These are phyloP conservation scores for Rhizophagus prolifer DNA, from an alignment of 192 early-diverging fungal genomes.

Conservation along the genomic window DNA sequence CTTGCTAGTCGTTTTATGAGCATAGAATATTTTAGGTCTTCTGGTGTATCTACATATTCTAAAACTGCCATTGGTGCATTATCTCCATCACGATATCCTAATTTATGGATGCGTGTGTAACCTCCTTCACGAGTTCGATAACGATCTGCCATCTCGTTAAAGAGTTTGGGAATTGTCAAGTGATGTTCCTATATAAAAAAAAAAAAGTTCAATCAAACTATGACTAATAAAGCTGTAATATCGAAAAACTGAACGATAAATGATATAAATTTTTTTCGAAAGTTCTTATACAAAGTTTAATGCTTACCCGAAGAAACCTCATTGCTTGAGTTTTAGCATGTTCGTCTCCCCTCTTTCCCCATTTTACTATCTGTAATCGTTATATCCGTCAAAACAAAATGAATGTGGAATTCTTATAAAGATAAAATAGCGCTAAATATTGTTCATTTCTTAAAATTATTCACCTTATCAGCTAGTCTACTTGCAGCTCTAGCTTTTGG, in stretches of 20 bases:
- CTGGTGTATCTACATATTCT: slow-evolving; percentile 84
- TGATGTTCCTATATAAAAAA: slow-evolving; percentile 58
- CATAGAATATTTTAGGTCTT: slow-evolving; percentile 65
- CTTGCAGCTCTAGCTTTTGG: slow-evolving; percentile 91
- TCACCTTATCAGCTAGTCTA: slow-evolving; percentile 76
- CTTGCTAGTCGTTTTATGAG: slow-evolving; percentile 49
- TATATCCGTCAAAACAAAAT: background rate
- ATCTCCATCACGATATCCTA: slow-evolving; percentile 78
- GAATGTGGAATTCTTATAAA: background rate
- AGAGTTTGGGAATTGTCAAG: slow-evolving; percentile 76
- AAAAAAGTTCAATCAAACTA: background rate
- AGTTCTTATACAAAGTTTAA: background rate
- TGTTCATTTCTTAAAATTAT: background rate
- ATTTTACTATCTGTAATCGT: slow-evolving; percentile 69
- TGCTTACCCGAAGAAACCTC: slow-evolving; percentile 52
- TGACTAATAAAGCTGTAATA: background rate
- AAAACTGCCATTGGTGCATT: slow-evolving; percentile 87
- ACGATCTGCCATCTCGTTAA: slow-evolving; percentile 78
- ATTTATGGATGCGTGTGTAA: slow-evolving; percentile 84
- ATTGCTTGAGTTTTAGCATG: slow-evolving; percentile 61
- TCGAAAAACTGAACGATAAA: background rate
- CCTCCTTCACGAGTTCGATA: slow-evolving; percentile 78
- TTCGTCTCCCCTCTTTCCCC: slow-evolving; percentile 72
- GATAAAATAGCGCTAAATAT: background rate
- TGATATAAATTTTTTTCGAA: too few relatives aligned